Percentiles rank a stretch among this genome's conserved stretches.
Evolutionary conservation across 768 basidiomycete species (phyloP).

Genomic region (Pleurotus citrinopileatus): DNA sequence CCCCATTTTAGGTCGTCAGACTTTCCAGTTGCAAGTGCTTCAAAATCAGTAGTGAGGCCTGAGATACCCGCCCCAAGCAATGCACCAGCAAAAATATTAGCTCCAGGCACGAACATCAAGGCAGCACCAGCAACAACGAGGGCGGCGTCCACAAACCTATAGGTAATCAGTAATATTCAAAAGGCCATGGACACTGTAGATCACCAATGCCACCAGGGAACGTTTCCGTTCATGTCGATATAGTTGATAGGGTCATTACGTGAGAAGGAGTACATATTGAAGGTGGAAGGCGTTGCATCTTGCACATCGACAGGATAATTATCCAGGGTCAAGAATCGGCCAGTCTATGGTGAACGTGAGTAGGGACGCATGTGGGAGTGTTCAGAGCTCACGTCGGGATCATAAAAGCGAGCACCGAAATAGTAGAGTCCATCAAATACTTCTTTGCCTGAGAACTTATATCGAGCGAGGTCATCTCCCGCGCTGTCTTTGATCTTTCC

Average conservation of each 20-base stretch:
- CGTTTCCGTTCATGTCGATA: conserved; percentile 9
- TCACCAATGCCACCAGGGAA: conserved; percentile 12
- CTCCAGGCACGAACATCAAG: conserved; percentile 1
- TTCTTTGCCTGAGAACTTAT: conserved; percentile 8
- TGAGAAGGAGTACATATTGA: conserved; percentile 12
- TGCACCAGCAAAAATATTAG: background rate
- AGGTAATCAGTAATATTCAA: background rate
- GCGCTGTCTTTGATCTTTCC: background rate
- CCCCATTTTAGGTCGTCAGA: conserved; percentile 7
- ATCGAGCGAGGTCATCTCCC: background rate
- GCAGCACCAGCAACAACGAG: background rate
- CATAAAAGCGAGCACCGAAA: conserved; percentile 2
- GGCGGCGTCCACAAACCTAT: conserved; percentile 2
- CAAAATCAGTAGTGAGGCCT: background rate
- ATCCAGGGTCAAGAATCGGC: conserved; percentile 7
- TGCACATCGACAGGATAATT: conserved; percentile 5
- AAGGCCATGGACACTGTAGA: background rate
- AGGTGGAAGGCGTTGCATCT: conserved; percentile 5
- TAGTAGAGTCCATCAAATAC: conserved; percentile 6
- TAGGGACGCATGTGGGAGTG: background rate
- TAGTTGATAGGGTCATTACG: conserved; percentile 10
- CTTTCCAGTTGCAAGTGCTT: background rate
- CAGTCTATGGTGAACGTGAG: background rate
- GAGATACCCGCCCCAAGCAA: background rate
- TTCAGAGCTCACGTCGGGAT: conserved; percentile 6